A percentile compares a stretch with the other conserved stretches of the same genome.
Evolutionary conservation across 495 filamentous ascomycete species (phyloP).

Genomic region (Aspergillus heteromorphus): DNA sequence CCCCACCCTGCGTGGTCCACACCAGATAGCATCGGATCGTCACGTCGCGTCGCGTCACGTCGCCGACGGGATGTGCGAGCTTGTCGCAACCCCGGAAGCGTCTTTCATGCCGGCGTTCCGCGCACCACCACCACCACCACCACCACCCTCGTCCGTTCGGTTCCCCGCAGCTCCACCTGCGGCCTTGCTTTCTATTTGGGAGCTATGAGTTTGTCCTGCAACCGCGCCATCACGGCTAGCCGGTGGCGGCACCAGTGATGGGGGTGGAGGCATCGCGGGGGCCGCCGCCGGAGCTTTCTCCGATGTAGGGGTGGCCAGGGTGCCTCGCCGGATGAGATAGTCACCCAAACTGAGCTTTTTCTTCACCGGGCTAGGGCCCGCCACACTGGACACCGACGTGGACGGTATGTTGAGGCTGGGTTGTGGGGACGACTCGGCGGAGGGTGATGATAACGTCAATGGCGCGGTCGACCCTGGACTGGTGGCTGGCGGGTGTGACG

Average conservation of each 20-base stretch:
- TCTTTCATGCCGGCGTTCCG: constrained; percentile 33
- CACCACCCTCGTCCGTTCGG: constrained; percentile 19
- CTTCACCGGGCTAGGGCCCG: constrained; percentile 53
- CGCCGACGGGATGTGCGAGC: constrained; percentile 21
- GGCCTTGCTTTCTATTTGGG: not conserved
- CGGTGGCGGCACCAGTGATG: constrained; percentile 18
- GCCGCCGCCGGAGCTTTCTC: constrained; percentile 34
- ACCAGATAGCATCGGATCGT: constrained; percentile 17
- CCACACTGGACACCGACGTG: constrained; percentile 25
- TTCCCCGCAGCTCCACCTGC: constrained; percentile 1
- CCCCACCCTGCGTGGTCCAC: not conserved
- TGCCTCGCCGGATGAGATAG: constrained; percentile 50
- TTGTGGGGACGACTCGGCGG: constrained; percentile 25
- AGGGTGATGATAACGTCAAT: constrained; percentile 29
- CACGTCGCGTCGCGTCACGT: constrained; percentile 16
- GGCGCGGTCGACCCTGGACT: constrained; percentile 32
- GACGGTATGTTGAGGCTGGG: constrained; percentile 13
- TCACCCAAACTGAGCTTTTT: constrained; percentile 67
- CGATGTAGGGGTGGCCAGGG: constrained; percentile 35
- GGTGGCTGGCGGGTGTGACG: constrained; percentile 16
- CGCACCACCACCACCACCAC: too few relatives aligned
- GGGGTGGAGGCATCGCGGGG: constrained; percentile 21
- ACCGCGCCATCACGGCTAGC: constrained; percentile 6
- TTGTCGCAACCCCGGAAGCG: constrained; percentile 21
- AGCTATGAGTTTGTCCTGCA: constrained; percentile 5